These are phyloP conservation scores for Coemansia sp. DNA, from an alignment of 192 early-diverging fungal genomes.

Conservation along the genomic window DNA sequence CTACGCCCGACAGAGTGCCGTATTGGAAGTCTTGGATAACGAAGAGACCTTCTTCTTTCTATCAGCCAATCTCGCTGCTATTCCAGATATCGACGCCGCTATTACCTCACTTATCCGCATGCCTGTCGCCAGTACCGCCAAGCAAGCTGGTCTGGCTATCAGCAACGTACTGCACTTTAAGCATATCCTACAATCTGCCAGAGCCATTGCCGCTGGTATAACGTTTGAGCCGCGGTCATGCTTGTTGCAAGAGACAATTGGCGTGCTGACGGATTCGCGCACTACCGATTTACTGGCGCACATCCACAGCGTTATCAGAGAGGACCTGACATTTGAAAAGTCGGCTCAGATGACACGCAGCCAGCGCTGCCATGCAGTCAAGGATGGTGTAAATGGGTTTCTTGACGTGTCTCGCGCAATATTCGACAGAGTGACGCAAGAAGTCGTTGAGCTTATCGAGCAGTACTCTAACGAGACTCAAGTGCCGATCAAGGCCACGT, in stretches of 20 bases:
- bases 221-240: constrained; percentile 24
- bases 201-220: constrained; percentile 46
- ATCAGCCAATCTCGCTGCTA: constrained; percentile 44
- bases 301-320: constrained; percentile 70
- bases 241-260: constrained; percentile 54
- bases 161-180: constrained; percentile 72
- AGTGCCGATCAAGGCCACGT: constrained; percentile 69
- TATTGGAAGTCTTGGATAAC: constrained; percentile 42
- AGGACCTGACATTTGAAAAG: constrained; percentile 72
- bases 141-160: constrained; percentile 66
- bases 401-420: constrained; percentile 71
- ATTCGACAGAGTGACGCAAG: constrained; percentile 45
- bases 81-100: constrained; percentile 62
- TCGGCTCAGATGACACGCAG: constrained; percentile 74
- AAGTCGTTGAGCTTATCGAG: constrained; percentile 48
- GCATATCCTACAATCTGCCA: constrained; percentile 63
- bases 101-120: constrained; percentile 59
- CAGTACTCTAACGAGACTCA: constrained; percentile 57
- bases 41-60: constrained; percentile 59
- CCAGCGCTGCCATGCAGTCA: constrained; percentile 87
- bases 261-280: constrained; percentile 51
- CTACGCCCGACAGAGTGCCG: constrained; percentile 32
- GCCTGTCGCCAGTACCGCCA: constrained; percentile 55
- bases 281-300: constrained; percentile 41
- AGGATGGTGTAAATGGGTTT: constrained; percentile 79